Base-by-base conservation (phyloP, 1,139 yeast species). In the Hansenula anomala region DNA sequence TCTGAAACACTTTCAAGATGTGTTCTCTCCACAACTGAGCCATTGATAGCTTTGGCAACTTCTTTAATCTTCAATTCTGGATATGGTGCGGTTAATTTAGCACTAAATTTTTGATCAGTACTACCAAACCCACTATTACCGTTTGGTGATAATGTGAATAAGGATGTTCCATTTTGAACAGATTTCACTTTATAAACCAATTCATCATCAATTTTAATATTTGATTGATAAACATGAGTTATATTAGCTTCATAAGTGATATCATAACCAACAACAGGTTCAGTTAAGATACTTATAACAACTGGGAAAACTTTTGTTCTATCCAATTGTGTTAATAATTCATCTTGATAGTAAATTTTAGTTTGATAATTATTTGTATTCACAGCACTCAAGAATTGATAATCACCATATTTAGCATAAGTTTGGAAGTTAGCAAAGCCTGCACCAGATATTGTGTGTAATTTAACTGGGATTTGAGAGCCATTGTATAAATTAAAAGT, bases 121-220 rank as follows among this genome's bases (percentile, higher is more conserved):
- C 60, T 47, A 3, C 80, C 84, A 32, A 51, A 47, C 0, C 84
- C 85, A 49, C 67, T 64, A 49, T 78, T 78, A 1, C 82, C 81
- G 10, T 49, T 43, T 13, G 74, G 69, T 3, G 75, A 56, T 4
- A 75, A 40, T 2, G 66, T 59, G 47, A 63, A 78, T 6, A 47
- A 47, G 0, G 84, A 75, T 1, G 75, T 64, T 26, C 84, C 85
- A 43, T 62, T 61, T 47, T 69, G 72, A 22, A 42, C 45, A 3
- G 63, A 56, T 23, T 50, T 52, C 16, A 65, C 47, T 20, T 59
- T 54, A 27, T 37, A 44, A 2, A 47, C 51, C n/a, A 48, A 50
- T 17, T 32, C 41, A 1, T 34, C 51, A 23, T 46, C 31, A 10
- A 51, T 38, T 3, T 19, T 25, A 4, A 48, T 43, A 6, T 37